These are phyloP conservation scores for Lentinula sp. DNA, from an alignment of 768 basidiomycete species.

Conservation along the genomic window DNA sequence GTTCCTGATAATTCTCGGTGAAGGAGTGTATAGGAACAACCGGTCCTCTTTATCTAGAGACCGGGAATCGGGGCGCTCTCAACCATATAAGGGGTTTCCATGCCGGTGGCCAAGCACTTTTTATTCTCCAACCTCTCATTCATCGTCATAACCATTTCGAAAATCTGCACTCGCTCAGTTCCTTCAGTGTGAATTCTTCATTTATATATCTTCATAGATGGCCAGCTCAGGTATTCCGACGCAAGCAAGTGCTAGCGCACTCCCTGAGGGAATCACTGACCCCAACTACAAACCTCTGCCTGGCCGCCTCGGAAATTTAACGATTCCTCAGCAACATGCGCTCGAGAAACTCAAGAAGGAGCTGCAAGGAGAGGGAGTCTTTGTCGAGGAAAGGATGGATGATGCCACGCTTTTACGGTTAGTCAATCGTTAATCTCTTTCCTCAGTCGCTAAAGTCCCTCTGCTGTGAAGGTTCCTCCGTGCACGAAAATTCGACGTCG, in stretches of 20 bases:
- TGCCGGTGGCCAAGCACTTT: background rate
- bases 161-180: background rate
- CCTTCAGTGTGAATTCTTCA: background rate
- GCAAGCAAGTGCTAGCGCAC: slow-evolving; percentile 45
- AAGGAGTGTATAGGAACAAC: too few relatives aligned
- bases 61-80: background rate
- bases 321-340: slow-evolving; percentile 49
- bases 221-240: background rate
- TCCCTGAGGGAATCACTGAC: slow-evolving; percentile 57
- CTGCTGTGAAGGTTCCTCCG: slow-evolving; percentile 66
- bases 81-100: background rate
- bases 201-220: background rate
- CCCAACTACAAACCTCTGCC: slow-evolving; percentile 61
- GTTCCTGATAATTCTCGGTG: background rate
- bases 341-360: slow-evolving; percentile 66
- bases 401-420: slow-evolving; percentile 67
- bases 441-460: background rate
- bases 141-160: background rate
- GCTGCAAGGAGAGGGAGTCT: slow-evolving; percentile 52
- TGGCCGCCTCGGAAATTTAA: slow-evolving; percentile 78
- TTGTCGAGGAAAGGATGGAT: slow-evolving; percentile 61
- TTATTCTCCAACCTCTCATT: background rate
- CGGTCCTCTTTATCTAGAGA: too few relatives aligned
- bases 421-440: slow-evolving; percentile 11
- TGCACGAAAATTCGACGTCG: slow-evolving; percentile 88